Evolutionary conservation across 176 grass and related monocot genomes (phyloP), one percentile per base, ranked within the genome.

Genomic region (Alloteropsis semialata): DNA sequence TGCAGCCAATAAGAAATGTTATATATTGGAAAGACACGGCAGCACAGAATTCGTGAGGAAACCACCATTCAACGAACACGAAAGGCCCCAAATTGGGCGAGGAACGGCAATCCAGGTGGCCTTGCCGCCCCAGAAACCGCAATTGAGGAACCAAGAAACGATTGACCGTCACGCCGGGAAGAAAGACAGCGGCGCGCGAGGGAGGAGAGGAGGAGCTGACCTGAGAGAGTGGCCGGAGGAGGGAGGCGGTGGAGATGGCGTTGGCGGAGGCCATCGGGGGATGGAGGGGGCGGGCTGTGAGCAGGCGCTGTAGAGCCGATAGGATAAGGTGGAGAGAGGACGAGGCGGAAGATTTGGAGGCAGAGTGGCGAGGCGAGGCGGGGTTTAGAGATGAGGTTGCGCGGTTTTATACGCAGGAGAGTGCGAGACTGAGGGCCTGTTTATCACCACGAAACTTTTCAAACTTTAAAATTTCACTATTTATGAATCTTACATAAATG

Each of bases 231-330:
- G 85, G 73, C 16, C 37, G 62, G 28, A 89, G 39, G 51, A 87
- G 80, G 72, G 84, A 82, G 62, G 86, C 76, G n/a, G 81, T 77
- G 72, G 76, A 94, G 80, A 91, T 86, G 80, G 92, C 80, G 70
- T 94, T 91, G 18, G 85, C 41, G 17, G 83, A 80, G 53, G 92
- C 89, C 89, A 94, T 91, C 81, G 7, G 10, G 46, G 0, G 33
- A 46, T 29, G 27, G 50, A 77, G 37, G 49, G 74, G 30, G n/a
- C n/a, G n/a, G n/a, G n/a, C 48, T 22, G 15, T 5, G 11, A 22
- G 28, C 9, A 11, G 69, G 19, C 24, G n/a, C 15, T 38, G 29
- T 10, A 0, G 30, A 50, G 70, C 6, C 6, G 34, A 28, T 69
- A 85, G 77, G 88, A 89, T 89, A 89, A 86, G 74, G 73, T 70